phyloP scores from a whole-genome alignment of 1,284 basidiomycete species.

The Cutaneotrichosporon cyanovorans region DNA sequence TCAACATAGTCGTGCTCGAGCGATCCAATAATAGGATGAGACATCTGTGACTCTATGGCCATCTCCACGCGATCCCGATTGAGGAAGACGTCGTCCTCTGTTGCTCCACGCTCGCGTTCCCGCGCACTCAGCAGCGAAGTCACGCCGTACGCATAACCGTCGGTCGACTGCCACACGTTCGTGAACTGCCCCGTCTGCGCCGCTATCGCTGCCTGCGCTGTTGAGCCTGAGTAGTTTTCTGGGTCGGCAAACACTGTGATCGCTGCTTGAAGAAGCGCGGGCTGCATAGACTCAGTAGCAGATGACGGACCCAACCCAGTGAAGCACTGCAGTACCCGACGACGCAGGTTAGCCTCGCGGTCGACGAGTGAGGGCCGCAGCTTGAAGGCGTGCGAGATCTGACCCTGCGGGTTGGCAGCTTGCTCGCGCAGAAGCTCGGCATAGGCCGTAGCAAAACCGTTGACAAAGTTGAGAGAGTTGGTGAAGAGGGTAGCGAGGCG shows the following conservation, averaged over 20 bases:
- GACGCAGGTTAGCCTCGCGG: conserved; percentile 73
- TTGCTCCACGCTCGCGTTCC: conserved; percentile 30
- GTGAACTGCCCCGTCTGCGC: conserved; percentile 78
- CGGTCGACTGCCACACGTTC: conserved; percentile 74
- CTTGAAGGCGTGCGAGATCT: conserved; percentile 43
- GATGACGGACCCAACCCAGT: conserved; percentile 67
- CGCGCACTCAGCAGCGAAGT: conserved; percentile 56
- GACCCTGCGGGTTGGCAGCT: conserved; percentile 31
- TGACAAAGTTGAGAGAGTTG: conserved; percentile 84
- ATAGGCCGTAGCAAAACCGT: conserved; percentile 50
- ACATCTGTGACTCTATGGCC: conserved; percentile 64
- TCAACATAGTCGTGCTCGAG: conserved; percentile 79
- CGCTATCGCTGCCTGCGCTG: conserved; percentile 86
- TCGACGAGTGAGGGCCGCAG: conserved; percentile 61
- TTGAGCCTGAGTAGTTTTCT: conserved; percentile 59
- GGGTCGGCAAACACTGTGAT: conserved; percentile 81
- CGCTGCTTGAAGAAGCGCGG: conserved; percentile 70
- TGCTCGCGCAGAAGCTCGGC: conserved; percentile 44
- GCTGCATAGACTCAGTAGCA: conserved; percentile 73
- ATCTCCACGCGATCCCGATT: conserved; percentile 73
- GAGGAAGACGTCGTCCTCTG: conserved; percentile 53
- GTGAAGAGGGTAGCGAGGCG: conserved; percentile 77
- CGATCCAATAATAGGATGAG: conserved; percentile 71
- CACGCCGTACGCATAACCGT: conserved; percentile 89
- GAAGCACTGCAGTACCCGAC: conserved; percentile 85